Percentiles rank a stretch among this genome's conserved stretches.
These are phyloP conservation scores for Ophiocordyceps camponoti-floridani DNA, from an alignment of 2,329 filamentous ascomycete species.

Conservation along the genomic window DNA sequence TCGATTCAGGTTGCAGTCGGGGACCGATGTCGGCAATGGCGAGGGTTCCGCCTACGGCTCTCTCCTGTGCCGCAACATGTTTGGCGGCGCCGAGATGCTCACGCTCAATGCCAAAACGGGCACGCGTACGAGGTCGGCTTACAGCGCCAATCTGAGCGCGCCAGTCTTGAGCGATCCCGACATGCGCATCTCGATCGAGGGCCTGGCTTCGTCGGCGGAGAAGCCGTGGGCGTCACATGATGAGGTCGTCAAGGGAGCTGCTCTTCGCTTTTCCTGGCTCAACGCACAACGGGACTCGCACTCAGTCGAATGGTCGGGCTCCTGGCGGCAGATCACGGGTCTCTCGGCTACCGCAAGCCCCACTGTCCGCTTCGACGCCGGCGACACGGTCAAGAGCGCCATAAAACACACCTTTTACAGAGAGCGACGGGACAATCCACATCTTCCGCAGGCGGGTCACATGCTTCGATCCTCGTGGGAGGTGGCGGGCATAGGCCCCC, in stretches of 20 bases:
- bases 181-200: constrained; percentile 61
- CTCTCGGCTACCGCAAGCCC: constrained; percentile 61
- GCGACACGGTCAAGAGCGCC: constrained; percentile 79
- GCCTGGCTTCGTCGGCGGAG: constrained; percentile 63
- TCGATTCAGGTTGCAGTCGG: constrained; percentile 76
- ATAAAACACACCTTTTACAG: constrained; percentile 64
- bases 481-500: constrained; percentile 68
- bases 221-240: constrained; percentile 93
- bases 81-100: constrained; percentile 83
- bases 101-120: constrained; percentile 76
- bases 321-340: constrained; percentile 80
- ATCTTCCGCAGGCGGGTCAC: constrained; percentile 70
- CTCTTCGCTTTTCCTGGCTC: constrained; percentile 60
- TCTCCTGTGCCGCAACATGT: constrained; percentile 73
- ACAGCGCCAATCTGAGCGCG: constrained; percentile 69
- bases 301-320: constrained; percentile 60
- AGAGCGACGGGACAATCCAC: constrained; percentile 68
- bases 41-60: constrained; percentile 90
- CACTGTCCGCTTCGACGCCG: constrained; percentile 67
- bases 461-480: constrained; percentile 63
- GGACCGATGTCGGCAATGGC: constrained; percentile 82
- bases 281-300: constrained; percentile 48
- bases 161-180: constrained; percentile 76
- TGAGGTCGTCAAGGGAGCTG: constrained; percentile 65
- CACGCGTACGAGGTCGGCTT: constrained; percentile 79